These are phyloP conservation scores for Dissophora globulifera DNA, from an alignment of 192 early-diverging fungal genomes.

Conservation along the genomic window DNA sequence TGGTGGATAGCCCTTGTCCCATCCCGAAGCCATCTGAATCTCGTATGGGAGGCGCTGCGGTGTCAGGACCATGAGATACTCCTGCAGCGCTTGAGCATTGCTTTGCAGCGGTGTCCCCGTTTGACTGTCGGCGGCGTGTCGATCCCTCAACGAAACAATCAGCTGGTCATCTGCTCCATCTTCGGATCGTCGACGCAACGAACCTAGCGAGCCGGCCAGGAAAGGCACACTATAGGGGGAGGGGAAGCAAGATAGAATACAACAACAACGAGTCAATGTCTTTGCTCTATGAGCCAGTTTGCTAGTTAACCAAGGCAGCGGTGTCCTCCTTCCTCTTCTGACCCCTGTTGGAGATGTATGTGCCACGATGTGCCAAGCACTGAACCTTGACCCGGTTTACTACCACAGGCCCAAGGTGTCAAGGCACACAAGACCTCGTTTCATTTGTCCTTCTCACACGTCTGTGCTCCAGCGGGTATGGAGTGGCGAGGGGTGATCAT, in stretches of 20 bases:
- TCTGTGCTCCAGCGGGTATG: too few species aligned
- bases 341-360: too few species aligned
- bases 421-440: too few species aligned
- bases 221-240: slow-evolving; percentile 25
- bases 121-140: slow-evolving; percentile 3
- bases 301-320: too few species aligned
- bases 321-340: too few species aligned
- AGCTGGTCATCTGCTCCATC: slow-evolving; percentile 32
- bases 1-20: slow-evolving; percentile 56
- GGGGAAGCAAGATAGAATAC: background rate
- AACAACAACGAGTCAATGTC: too few species aligned
- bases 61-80: slow-evolving; percentile 48
- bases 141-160: slow-evolving; percentile 33
- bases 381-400: slow-evolving; percentile 1
- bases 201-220: slow-evolving; percentile 35
- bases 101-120: slow-evolving; percentile 29
- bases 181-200: slow-evolving; percentile 21
- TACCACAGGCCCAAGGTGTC: background rate
- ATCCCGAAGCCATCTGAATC: slow-evolving; percentile 54
- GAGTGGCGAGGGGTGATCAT: too few species aligned
- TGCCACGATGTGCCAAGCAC: background rate
- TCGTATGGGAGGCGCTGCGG: slow-evolving; percentile 47
- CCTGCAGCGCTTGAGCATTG: slow-evolving; percentile 38
- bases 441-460: too few species aligned
- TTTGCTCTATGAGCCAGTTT: too few species aligned